Conservation (phyloP, 2,329 filamentous ascomycete genomes). For the Pezicula radicicola region DNA sequence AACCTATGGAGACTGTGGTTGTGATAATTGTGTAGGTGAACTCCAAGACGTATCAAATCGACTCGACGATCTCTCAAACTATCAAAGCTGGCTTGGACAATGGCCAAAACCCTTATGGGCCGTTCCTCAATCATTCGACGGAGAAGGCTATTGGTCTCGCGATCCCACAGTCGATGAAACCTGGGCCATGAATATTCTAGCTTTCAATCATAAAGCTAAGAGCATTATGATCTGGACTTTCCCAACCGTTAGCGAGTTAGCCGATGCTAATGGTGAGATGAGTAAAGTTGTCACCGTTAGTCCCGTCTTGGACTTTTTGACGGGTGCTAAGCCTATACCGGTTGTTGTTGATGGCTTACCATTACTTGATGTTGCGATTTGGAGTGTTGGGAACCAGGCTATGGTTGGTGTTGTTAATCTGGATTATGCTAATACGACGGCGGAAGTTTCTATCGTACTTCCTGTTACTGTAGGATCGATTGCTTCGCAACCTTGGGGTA, state of each 20-base stretch:
- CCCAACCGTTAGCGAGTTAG: not conserved
- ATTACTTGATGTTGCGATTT: not conserved
- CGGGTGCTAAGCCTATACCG: not conserved
- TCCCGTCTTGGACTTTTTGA: not conserved
- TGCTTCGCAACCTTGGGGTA: not conserved
- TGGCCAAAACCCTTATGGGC: not conserved
- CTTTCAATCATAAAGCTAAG: not conserved
- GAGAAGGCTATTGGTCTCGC: not conserved
- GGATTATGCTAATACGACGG: not conserved
- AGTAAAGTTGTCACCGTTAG: not conserved
- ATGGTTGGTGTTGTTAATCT: not conserved
- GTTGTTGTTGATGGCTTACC: not conserved
- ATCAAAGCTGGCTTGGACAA: constrained; percentile 21
- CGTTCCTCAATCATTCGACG: not conserved
- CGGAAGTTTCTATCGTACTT: not conserved
- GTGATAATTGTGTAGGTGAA: constrained; percentile 40
- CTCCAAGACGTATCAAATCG: constrained; percentile 42
- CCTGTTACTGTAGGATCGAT: not conserved
- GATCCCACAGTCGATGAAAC: not conserved
- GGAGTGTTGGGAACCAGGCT: not conserved
- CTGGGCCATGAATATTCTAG: not conserved
- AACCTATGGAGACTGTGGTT: constrained; percentile 51
- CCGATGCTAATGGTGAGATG: not conserved
- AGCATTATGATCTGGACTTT: not conserved
- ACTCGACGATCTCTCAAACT: constrained; percentile 37